Percentiles rank a stretch among this genome's conserved stretches.
phyloP scores from a whole-genome alignment of 192 early-diverging fungal genomes.

The Bifiguratus adelaidae region DNA sequence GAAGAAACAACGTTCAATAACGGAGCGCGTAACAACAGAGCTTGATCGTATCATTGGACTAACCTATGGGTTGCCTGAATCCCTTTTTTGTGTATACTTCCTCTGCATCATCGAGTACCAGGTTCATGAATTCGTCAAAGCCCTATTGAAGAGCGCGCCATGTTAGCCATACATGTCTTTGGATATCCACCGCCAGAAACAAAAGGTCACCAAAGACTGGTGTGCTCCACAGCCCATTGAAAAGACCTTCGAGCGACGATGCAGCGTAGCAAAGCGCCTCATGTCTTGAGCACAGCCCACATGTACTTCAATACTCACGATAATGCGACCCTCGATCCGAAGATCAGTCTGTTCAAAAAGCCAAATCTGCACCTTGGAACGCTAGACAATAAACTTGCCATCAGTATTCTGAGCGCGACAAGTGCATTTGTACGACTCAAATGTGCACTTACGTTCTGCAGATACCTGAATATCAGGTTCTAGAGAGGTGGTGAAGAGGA shows the following conservation, averaged over 20 bases:
- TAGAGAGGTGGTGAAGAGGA: conserved; percentile 5
- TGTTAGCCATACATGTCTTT: background rate
- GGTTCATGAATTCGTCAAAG: conserved; percentile 98
- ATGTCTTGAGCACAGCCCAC: no score
- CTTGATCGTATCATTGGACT: no score
- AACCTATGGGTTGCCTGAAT: no score
- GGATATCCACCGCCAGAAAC: no score
- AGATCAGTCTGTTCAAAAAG: conserved; percentile 81
- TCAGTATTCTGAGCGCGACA: background rate
- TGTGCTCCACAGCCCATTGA: background rate
- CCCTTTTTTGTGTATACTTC: conserved; percentile 78
- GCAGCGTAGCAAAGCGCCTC: no score
- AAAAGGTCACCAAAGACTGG: background rate
- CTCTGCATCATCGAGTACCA: conserved; percentile 84
- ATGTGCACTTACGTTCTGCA: conserved; percentile 70
- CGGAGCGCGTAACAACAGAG: no score
- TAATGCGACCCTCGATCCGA: conserved; percentile 87
- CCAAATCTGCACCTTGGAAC: conserved; percentile 89
- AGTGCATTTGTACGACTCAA: background rate
- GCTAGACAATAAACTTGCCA: conserved; percentile 28
- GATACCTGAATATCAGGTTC: conserved; percentile 94
- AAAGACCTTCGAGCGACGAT: background rate
- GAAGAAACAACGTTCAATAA: background rate
- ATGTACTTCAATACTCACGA: conserved; percentile 39
- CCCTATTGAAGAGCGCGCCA: no score